Base-by-base conservation (phyloP, 2,329 filamentous ascomycete species). In the Delphinella strobiligena region DNA sequence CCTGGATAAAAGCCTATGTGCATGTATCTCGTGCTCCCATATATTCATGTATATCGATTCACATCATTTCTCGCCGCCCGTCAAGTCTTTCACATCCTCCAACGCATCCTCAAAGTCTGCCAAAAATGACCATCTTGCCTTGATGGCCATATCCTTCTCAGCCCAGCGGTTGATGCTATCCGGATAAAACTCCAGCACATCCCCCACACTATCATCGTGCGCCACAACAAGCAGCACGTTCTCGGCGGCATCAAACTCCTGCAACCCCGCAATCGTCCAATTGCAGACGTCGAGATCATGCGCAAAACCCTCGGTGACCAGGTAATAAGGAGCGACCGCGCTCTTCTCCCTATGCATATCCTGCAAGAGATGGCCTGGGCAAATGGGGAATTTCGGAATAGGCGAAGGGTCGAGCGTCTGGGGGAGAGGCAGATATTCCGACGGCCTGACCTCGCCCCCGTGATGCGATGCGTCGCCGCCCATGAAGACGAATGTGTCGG, bases 51-150 rank as follows among this genome's bases (percentile, higher is more conserved):
- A 15, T 11, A 17, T 17, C 32, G 19, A 9, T 16, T 10, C 15
- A 34, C 9, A 17, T 17, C 14, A 14, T 34, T 7, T 18, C 15
- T 18, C 9, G 9, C 15, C 17, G 5, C 10, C n/a, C 15, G 4
- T 16, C 5, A 14, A 8, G 16, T 24, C 19, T 29, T 19, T 31
- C 15, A 37, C 37, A 31, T 34, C 39, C 31, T 53, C 49, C 27
- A 69, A 55, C 0, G 64, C 67, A 19, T 56, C 51, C 5, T 62
- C 58, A 46, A 71, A 71, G 42, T 74, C 70, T 24, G 54, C 60
- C 47, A 75, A 51, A 48, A 74, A 75, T 38, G 58, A 49, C 64
- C 71, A 76, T 24, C 62, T 53, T 1, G 54, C 54, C 45, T 67
- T 63, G 35, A 59, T 49, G n/a, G 54, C 61, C 63, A 65, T 68